Conservation (phyloP, 805 yeast genomes). For the Metschnikowia henanensis region DNA sequence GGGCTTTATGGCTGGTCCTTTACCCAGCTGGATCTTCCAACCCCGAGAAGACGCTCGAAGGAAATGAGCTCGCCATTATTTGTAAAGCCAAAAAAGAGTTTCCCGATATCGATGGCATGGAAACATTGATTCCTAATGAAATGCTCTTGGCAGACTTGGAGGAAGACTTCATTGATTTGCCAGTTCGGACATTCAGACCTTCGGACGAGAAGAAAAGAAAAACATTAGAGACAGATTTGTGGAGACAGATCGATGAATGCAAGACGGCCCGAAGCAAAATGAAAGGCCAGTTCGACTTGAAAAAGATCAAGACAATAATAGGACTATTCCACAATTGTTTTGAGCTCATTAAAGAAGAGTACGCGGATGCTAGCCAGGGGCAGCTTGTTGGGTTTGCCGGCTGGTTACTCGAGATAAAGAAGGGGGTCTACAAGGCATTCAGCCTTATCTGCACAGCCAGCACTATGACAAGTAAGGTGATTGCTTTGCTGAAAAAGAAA, state of each 20-base stretch:
- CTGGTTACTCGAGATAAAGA: background rate
- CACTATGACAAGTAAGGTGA: background rate
- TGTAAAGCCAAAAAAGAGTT: too few relatives aligned
- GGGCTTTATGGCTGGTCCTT: too few relatives aligned
- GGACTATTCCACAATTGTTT: background rate
- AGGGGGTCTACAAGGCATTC: background rate
- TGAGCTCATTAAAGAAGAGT: background rate
- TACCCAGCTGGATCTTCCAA: too few relatives aligned
- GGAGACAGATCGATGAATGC: background rate
- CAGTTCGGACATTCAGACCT: background rate
- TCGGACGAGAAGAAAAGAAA: background rate
- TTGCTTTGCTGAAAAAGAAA: background rate
- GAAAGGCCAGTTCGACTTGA: background rate
- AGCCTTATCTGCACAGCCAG: background rate
- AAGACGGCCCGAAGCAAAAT: background rate
- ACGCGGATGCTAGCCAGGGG: background rate
- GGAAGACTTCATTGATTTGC: too few relatives aligned
- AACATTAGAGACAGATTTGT: background rate
- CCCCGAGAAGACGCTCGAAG: too few relatives aligned
- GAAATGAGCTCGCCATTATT: too few relatives aligned
- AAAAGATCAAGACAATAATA: background rate
- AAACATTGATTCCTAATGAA: too few relatives aligned
- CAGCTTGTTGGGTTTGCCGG: background rate
- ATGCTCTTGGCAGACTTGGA: too few relatives aligned
- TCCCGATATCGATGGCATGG: too few relatives aligned